Evolutionary conservation across 148 eudicot species (phyloP), one percentile per base, ranked within the genome.

Genomic region (Salicornia ramosissima): DNA sequence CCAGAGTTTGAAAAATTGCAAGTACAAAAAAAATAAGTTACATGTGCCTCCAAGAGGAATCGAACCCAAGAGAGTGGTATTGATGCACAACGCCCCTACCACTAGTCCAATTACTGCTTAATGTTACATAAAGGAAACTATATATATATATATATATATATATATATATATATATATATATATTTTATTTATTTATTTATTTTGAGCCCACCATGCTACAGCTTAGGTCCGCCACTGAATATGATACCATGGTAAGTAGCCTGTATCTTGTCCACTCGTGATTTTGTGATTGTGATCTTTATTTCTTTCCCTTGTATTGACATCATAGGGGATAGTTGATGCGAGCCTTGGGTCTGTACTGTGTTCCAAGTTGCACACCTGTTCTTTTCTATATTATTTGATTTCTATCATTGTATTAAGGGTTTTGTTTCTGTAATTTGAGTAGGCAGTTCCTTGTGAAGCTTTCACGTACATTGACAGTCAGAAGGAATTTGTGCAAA

Each of bases 391-490:
- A 46, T 49, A 45, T 50, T 58, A n/a, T 22, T 15, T 58, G 25
- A 62, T 30, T 66, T 65, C 55, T 64, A 26, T 14, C 25, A 25
- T 14, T 71, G 22, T 64, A 19, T 30, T 47, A 68, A 45, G 22
- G 58, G 24, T 13, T 18, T 63, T 45, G 19, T 42, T 28, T 1
- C 31, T 63, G 16, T 68, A 68, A 62, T 68, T 76, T 81, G 80
- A 65, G 64, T 78, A 92, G 97, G 85, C 87, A 74, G 93, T 86
- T 68, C 80, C 81, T 36, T 83, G 70, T 47, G 97, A 92, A 88
- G 96, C 93, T 63, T 92, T 80, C 66, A 87, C 90, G 22, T 89
- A 92, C 73, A 71, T 83, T 78, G 86, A 85, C 69, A 87, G 90
- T 63, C 77, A 51, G 74, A 86, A 88, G 77, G 89, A 87, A 67